Evolutionary conservation across 1,139 yeast species (phyloP).

Genomic region (Saccharomyces hybrid): DNA sequence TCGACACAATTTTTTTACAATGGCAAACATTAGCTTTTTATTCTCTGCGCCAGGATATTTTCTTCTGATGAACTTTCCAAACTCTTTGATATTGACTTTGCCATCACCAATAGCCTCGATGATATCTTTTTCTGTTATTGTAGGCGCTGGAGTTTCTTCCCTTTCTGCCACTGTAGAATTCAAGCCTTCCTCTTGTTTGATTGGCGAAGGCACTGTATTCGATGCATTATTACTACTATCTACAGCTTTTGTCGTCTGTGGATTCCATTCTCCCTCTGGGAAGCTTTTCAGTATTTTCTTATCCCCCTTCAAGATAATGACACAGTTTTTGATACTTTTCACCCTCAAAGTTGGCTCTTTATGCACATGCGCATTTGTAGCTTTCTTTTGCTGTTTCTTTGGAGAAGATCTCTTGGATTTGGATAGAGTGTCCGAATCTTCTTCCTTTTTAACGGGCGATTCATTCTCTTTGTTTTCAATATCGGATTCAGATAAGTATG

Average conservation of each 20-base stretch:
- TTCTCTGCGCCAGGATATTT: slow-evolving; percentile 62
- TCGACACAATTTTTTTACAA: slow-evolving; percentile 58
- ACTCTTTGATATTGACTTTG: slow-evolving; percentile 47
- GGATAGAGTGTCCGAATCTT: slow-evolving; percentile 32
- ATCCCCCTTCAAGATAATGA: slow-evolving; percentile 61
- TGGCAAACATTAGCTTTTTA: slow-evolving; percentile 55
- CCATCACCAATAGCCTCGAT: slow-evolving; percentile 46
- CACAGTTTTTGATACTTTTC: slow-evolving; percentile 51
- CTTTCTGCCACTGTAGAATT: slow-evolving; percentile 16
- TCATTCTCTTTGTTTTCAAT: slow-evolving; percentile 51
- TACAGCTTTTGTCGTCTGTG: slow-evolving; percentile 43
- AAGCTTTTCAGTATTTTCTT: slow-evolving; percentile 54
- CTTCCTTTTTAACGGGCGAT: slow-evolving; percentile 41
- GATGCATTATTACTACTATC: slow-evolving; percentile 12
- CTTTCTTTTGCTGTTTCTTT: slow-evolving; percentile 14
- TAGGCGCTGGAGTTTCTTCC: slow-evolving; percentile 24
- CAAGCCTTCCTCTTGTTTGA: slow-evolving; percentile 7
- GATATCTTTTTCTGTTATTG: slow-evolving; percentile 66
- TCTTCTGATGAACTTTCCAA: slow-evolving; percentile 52
- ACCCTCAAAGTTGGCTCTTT: slow-evolving; percentile 40
- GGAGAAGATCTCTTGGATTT: slow-evolving; percentile 24
- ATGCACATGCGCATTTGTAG: slow-evolving; percentile 2
- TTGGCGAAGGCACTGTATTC: slow-evolving; percentile 6
- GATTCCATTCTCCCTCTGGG: slow-evolving; percentile 82
- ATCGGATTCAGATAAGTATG: slow-evolving; percentile 72